Percentiles rank a stretch among this genome's conserved stretches.
These are phyloP conservation scores for Aspergillus floridensis DNA, from an alignment of 2,329 filamentous ascomycete species.

Conservation along the genomic window DNA sequence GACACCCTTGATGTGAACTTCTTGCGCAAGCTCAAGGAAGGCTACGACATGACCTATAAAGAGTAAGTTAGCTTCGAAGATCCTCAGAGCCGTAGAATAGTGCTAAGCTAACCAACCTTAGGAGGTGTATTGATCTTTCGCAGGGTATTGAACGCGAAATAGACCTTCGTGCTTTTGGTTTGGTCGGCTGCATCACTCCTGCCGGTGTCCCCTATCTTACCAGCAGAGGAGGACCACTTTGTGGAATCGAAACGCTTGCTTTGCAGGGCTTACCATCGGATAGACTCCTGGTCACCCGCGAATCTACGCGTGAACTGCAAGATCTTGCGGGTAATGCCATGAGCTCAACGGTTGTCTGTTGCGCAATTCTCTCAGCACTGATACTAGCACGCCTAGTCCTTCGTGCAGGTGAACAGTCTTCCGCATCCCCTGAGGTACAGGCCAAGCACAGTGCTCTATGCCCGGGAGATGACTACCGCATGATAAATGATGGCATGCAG, in stretches of 20 bases:
- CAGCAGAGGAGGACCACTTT: conserved; percentile 58
- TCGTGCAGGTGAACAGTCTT: conserved; percentile 15
- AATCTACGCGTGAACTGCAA: conserved; percentile 61
- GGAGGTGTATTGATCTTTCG: conserved; percentile 59
- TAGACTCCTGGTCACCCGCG: conserved; percentile 61
- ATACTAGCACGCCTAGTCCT: conserved; percentile 41
- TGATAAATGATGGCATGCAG: conserved; percentile 17
- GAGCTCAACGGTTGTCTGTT: conserved; percentile 69
- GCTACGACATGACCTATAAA: conserved; percentile 60
- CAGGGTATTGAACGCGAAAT: conserved; percentile 68
- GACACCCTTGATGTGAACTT: conserved; percentile 66
- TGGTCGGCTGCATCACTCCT: conserved; percentile 68
- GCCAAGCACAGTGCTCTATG: conserved; percentile 9
- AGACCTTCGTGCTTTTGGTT: conserved; percentile 52
- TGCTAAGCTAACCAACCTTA: conserved; percentile 15
- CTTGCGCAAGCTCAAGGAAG: conserved; percentile 49
- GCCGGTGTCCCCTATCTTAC: conserved; percentile 61
- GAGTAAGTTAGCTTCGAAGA: conserved; percentile 36
- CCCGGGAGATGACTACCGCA: conserved; percentile 10
- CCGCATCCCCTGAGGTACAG: background rate
- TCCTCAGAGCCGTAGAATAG: background rate
- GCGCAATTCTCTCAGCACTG: conserved; percentile 59
- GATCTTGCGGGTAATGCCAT: conserved; percentile 79
- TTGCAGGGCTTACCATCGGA: conserved; percentile 68
- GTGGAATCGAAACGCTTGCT: conserved; percentile 60